phyloP scores from a whole-genome alignment of 2,329 filamentous ascomycete genomes.

The Pyricularia pennisetigena region DNA sequence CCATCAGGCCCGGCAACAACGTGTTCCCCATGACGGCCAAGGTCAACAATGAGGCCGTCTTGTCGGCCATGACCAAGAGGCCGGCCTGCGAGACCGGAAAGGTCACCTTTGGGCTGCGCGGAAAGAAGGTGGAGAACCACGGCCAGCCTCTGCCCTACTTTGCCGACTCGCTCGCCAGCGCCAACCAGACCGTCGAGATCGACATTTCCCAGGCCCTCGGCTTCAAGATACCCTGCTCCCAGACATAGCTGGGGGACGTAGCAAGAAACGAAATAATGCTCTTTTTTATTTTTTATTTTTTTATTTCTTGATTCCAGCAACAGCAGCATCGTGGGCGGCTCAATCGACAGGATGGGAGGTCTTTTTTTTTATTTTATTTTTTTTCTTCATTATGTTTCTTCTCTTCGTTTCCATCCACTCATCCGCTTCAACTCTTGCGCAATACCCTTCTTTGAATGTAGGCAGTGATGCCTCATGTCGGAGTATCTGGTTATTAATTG shows the following conservation, averaged over 20 bases:
- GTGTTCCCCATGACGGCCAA: slow-evolving; percentile 41
- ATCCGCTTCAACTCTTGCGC: background rate
- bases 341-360: background rate
- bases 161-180: slow-evolving; percentile 39
- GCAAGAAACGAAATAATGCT: background rate
- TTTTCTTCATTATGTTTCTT: background rate
- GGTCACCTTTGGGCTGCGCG: slow-evolving; percentile 44
- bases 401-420: background rate
- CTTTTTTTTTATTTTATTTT: no score
- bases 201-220: slow-evolving; percentile 36
- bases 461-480: background rate
- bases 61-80: slow-evolving; percentile 28
- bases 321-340: background rate
- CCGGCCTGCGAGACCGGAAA: slow-evolving; percentile 44
- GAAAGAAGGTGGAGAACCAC: slow-evolving; percentile 38
- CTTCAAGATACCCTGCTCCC: slow-evolving; percentile 4
- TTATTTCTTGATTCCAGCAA: no score
- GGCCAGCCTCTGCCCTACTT: slow-evolving; percentile 47
- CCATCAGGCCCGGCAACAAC: slow-evolving; percentile 50
- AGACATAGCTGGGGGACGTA: background rate
- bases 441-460: background rate
- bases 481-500: background rate
- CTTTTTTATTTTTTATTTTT: background rate
- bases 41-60: slow-evolving; percentile 38
- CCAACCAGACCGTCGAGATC: slow-evolving; percentile 41